phyloP scores from a whole-genome alignment of 2,329 filamentous ascomycete species.

The Nemania diffusa region DNA sequence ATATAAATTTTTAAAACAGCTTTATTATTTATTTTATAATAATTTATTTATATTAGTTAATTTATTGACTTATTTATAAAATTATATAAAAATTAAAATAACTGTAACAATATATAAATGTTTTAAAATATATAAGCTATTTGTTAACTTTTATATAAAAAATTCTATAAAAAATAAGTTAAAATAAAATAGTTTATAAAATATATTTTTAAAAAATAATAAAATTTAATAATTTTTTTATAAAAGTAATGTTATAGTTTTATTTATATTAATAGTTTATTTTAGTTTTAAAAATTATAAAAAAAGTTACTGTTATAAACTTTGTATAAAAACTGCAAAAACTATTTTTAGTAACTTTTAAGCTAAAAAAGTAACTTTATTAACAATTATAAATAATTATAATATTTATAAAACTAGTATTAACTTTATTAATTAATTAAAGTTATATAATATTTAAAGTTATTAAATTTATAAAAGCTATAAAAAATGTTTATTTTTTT shows the following conservation, averaged over 20 bases:
- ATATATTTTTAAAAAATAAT: background rate
- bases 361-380: background rate
- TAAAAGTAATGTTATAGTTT: background rate
- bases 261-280: slow-evolving; percentile 6
- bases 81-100: slow-evolving; percentile 1
- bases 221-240: slow-evolving; percentile 1
- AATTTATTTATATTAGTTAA: too few species aligned
- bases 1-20: too few species aligned
- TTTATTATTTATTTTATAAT: too few species aligned
- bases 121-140: background rate
- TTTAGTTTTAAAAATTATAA: too few species aligned
- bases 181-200: background rate
- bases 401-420: background rate
- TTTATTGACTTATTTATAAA: slow-evolving; percentile 4
- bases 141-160: slow-evolving; percentile 4
- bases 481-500: too few species aligned
- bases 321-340: background rate
- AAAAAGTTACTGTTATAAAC: too few species aligned
- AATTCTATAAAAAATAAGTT: too few species aligned
- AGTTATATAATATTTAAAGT: background rate
- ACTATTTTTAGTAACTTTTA: background rate
- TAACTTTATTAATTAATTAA: background rate
- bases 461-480: background rate
- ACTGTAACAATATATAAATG: background rate
- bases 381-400: background rate